A percentile compares a stretch with the other conserved stretches of the same genome.
These are phyloP conservation scores for Russula dissimulans DNA, from an alignment of 768 basidiomycete genomes.

Conservation along the genomic window DNA sequence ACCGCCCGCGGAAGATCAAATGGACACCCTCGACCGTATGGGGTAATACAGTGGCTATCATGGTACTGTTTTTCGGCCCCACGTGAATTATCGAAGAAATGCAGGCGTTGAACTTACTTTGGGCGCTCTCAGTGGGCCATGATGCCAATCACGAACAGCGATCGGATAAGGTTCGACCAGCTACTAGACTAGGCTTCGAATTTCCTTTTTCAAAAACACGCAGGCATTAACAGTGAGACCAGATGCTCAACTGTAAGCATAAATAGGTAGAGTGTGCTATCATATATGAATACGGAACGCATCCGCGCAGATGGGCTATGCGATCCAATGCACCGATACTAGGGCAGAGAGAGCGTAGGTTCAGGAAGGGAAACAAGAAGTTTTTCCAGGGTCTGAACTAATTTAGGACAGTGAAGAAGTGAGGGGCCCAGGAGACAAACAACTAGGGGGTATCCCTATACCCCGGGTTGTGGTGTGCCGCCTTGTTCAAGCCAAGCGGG, in stretches of 20 bases:
- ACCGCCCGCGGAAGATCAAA: neutral
- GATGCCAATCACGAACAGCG: neutral
- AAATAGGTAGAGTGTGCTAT: conserved; percentile 3
- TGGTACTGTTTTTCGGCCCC: neutral
- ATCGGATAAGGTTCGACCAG: neutral
- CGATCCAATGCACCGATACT: conserved; percentile 13
- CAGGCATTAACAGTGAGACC: neutral
- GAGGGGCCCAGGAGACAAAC: neutral
- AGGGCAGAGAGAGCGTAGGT: neutral
- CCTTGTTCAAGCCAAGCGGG: neutral
- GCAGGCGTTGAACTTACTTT: neutral
- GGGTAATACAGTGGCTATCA: neutral
- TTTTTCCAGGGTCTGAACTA: conserved; percentile 13
- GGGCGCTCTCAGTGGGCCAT: neutral
- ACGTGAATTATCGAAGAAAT: neutral
- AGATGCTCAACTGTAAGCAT: conserved; percentile 9
- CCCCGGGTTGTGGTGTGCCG: neutral
- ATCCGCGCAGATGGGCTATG: conserved; percentile 9
- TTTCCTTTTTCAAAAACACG: conserved; percentile 1
- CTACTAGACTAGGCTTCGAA: neutral
- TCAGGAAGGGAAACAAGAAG: neutral
- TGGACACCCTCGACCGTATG: neutral
- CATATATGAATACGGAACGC: neutral
- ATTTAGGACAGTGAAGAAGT: conserved; percentile 1
- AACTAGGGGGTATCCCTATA: neutral